A percentile compares a stretch with the other conserved stretches of the same genome.
These are phyloP conservation scores for Ophiostoma piceae DNA, from an alignment of 2,329 filamentous ascomycete genomes.

Conservation along the genomic window DNA sequence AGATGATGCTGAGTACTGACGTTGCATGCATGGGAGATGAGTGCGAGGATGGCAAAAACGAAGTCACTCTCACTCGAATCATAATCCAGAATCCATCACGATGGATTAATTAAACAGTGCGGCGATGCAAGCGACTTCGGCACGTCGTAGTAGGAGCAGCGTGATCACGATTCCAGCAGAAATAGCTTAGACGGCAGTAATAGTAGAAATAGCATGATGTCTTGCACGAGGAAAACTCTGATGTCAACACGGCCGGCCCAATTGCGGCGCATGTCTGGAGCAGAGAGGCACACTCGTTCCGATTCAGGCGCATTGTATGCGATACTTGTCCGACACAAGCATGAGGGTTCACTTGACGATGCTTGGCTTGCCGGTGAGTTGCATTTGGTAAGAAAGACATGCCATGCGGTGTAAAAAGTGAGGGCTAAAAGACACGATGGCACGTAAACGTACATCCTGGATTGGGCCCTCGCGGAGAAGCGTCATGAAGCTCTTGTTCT, in stretches of 20 bases:
- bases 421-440: neutral
- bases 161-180: neutral
- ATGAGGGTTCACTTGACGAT: neutral
- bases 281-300: neutral
- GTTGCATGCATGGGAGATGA: constrained; percentile 10
- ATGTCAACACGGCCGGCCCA: neutral
- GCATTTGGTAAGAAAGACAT: neutral
- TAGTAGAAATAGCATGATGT: neutral
- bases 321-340: neutral
- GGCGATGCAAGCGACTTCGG: constrained; percentile 4
- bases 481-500: neutral
- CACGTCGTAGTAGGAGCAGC: neutral
- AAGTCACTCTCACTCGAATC: neutral
- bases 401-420: neutral
- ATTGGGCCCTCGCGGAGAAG: neutral
- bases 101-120: neutral
- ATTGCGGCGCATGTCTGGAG: neutral
- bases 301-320: neutral
- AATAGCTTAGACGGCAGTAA: neutral
- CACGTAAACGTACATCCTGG: neutral
- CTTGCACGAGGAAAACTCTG: neutral
- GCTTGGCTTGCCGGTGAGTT: neutral
- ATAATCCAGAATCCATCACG: neutral
- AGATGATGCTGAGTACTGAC: neutral
- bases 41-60: neutral